Base-by-base conservation (phyloP, 2,329 filamentous ascomycete genomes). In the Colletotrichum echinochloae region DNA sequence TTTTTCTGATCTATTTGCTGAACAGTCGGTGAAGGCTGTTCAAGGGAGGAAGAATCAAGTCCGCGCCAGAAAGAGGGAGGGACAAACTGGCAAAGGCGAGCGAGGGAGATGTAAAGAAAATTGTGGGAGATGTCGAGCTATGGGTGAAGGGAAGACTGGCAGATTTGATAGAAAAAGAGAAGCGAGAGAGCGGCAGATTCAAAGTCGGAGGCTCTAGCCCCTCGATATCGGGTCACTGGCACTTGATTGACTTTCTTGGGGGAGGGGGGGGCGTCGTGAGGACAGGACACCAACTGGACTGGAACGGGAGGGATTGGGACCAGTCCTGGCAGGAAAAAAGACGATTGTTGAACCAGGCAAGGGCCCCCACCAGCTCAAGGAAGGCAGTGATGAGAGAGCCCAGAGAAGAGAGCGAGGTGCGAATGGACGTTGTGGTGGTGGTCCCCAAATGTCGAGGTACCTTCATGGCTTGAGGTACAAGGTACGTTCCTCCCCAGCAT, bases 271-370 rank as follows among this genome's bases (percentile, higher is more conserved):
- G 63, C 48, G 48, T 62, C 46, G 63, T 61, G 60, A 66, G 60
- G 68, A 66, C 48, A 67, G 51, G 51, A 67, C 60, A 62, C 35
- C 46, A 62, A 62, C 60, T 54, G n/a, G n/a, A 39, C 33, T 48
- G 52, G 64, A 57, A 63, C 30, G 68, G 57, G 46, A 56, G 57
- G 51, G 67, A 70, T 66, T 66, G 63, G 70, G 70, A 65, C 62
- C 60, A 56, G 60, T 51, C 64, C 49, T 26, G 65, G 46, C 64
- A 65, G 57, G 57, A 61, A 72, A 72, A 73, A 73, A 66, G 60
- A 63, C 59, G 72, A 73, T 66, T 73, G 72, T 73, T 73, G 72
- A 73, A 73, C 72, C 65, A 71, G 61, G 70, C 60, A 61, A 67
- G 64, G 63, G 69, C 54, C 68, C 68, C 68, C 68, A 71, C 68